phyloP scores from a whole-genome alignment of 1,284 basidiomycete genomes.

The Chondrostereum purpureum region DNA sequence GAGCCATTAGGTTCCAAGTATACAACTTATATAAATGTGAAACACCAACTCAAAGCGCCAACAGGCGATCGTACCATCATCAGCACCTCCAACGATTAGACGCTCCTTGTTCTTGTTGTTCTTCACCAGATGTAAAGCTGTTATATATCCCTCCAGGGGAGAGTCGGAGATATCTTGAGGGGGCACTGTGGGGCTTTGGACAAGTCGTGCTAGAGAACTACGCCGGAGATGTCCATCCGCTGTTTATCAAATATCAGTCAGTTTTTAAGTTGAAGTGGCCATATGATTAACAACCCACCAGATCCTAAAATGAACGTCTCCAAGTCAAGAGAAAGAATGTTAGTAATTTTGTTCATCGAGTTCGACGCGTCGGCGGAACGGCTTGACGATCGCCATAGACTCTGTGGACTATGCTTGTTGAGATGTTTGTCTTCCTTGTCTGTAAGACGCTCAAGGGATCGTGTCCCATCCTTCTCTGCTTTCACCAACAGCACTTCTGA shows the following conservation, averaged over 20 bases:
- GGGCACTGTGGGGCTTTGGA: slow-evolving; percentile 19
- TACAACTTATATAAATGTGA: slow-evolving; percentile 1
- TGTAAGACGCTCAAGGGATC: slow-evolving; percentile 16
- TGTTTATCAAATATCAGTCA: slow-evolving; percentile 21
- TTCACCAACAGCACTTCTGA: slow-evolving; percentile 21
- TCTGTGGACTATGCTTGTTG: slow-evolving; percentile 3
- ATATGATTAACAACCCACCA: slow-evolving; percentile 43
- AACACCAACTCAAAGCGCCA: slow-evolving; percentile 63
- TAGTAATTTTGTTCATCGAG: slow-evolving; percentile 18
- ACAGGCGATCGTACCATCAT: slow-evolving; percentile 68
- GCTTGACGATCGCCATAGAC: slow-evolving; percentile 15
- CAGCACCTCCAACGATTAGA: slow-evolving; percentile 62
- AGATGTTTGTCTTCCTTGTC: slow-evolving; percentile 11
- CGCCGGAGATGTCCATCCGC: slow-evolving; percentile 52
- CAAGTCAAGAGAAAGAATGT: slow-evolving; percentile 55
- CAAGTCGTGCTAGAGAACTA: slow-evolving; percentile 32
- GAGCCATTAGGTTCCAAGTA: slow-evolving; percentile 9
- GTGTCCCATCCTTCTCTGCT: slow-evolving; percentile 14
- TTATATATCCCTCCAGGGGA: slow-evolving; percentile 41
- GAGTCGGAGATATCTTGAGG: slow-evolving; percentile 27
- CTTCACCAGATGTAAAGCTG: slow-evolving; percentile 45
- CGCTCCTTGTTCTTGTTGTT: slow-evolving; percentile 51
- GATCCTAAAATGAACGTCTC: slow-evolving; percentile 53
- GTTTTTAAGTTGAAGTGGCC: slow-evolving; percentile 1
- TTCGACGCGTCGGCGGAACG: no score